These are phyloP conservation scores for Cyamopsis tetragonoloba DNA, from an alignment of 306 rosid genomes.

Conservation along the genomic window DNA sequence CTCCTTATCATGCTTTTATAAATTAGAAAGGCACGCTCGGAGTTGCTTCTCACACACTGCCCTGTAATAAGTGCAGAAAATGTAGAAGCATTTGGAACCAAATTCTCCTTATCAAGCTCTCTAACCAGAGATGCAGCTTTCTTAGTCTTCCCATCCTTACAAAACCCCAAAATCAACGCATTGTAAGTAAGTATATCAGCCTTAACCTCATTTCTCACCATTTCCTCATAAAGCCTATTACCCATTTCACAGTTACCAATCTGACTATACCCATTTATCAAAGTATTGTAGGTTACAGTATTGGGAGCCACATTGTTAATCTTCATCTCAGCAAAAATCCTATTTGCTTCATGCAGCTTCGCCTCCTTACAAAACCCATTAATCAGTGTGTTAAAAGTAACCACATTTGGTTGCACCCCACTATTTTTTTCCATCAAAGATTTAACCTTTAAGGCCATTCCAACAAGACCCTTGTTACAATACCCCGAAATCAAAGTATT, in stretches of 20 bases:
- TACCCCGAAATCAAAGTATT: slow-evolving; percentile 73
- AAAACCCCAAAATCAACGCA: slow-evolving; percentile 78
- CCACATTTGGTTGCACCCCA: slow-evolving; percentile 54
- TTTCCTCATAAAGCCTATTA: slow-evolving; percentile 59
- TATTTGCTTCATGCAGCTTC: slow-evolving; percentile 64
- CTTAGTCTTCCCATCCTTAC: slow-evolving; percentile 79
- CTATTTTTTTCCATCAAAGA: slow-evolving; percentile 48
- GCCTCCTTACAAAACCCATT: slow-evolving; percentile 68
- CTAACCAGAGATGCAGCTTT: slow-evolving; percentile 70
- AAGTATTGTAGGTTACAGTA: slow-evolving; percentile 63
- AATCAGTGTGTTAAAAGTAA: slow-evolving; percentile 67
- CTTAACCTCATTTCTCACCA: slow-evolving; percentile 52
- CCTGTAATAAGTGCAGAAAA: slow-evolving; percentile 72
- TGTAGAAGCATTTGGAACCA: slow-evolving; percentile 68
- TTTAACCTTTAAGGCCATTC: slow-evolving; percentile 54
- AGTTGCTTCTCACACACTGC: slow-evolving; percentile 55
- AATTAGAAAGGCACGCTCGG: slow-evolving; percentile 60
- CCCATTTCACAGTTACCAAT: slow-evolving; percentile 63
- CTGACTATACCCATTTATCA: slow-evolving; percentile 66
- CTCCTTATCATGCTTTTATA: slow-evolving; percentile 74
- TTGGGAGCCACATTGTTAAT: slow-evolving; percentile 49
- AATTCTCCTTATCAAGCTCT: slow-evolving; percentile 58
- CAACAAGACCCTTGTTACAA: slow-evolving; percentile 61
- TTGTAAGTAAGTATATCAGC: slow-evolving; percentile 75
- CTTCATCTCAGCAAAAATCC: slow-evolving; percentile 67